Conservation (phyloP, 441 rosid genomes). For the Adansonia gregorii region DNA sequence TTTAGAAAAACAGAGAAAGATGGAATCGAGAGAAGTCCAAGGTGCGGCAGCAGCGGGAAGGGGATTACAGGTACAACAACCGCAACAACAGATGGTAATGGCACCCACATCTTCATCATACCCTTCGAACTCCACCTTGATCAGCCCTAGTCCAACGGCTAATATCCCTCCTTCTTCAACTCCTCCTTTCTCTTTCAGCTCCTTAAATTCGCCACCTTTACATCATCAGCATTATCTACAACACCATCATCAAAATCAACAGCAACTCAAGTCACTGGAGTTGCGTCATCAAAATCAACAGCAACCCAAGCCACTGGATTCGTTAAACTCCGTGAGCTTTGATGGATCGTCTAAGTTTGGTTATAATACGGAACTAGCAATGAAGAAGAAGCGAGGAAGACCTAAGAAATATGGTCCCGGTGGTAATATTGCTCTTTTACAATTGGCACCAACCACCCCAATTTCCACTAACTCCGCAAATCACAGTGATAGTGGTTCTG, state of each 20-base stretch:
- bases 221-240: constrained; percentile 37
- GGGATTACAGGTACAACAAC: constrained; percentile 43
- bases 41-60: constrained; percentile 37
- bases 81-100: constrained; percentile 46
- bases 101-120: constrained; percentile 37
- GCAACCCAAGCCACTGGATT: constrained; percentile 48
- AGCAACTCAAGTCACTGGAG: background rate
- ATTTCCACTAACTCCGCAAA: constrained; percentile 49
- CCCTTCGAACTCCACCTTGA: constrained; percentile 39
- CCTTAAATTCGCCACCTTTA: constrained; percentile 23
- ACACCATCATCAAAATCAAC: constrained; percentile 17
- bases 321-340: constrained; percentile 42
- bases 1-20: constrained; percentile 14
- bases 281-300: constrained; percentile 16
- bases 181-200: constrained; percentile 24
- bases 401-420: constrained; percentile 86
- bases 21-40: constrained; percentile 71
- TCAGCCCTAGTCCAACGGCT: constrained; percentile 42
- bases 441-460: constrained; percentile 66
- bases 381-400: constrained; percentile 87
- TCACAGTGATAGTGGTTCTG: constrained; percentile 48
- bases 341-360: constrained; percentile 70
- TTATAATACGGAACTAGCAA: constrained; percentile 61
- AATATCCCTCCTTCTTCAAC: constrained; percentile 34
- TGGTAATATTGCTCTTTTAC: constrained; percentile 76